Evolutionary conservation across 352 stramenopile genomes (phyloP).

Genomic region (Globisporangium echinulatum): DNA sequence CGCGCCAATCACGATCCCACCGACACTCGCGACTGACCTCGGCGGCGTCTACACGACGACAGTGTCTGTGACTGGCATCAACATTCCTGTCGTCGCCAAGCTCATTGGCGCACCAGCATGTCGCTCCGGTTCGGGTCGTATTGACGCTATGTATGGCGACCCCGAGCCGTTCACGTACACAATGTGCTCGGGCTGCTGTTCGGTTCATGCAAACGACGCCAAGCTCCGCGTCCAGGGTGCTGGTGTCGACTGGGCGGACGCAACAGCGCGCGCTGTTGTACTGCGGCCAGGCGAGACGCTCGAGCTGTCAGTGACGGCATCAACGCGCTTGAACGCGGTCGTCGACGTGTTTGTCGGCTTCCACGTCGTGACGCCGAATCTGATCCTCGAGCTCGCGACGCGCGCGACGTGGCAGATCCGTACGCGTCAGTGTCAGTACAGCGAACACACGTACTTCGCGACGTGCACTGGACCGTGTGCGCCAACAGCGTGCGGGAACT

Average conservation of each 20-base stretch:
- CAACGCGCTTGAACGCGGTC: constrained; percentile 50
- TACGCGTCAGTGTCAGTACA: constrained; percentile 52
- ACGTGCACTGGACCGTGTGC: constrained; percentile 42
- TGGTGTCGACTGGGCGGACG: constrained; percentile 25
- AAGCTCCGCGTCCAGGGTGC: constrained; percentile 34
- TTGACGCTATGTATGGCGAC: constrained; percentile 47
- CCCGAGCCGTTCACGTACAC: constrained; percentile 40
- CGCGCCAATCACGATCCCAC: constrained; percentile 10
- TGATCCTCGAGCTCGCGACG: constrained; percentile 48
- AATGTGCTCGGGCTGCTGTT: constrained; percentile 63
- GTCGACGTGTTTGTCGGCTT: constrained; percentile 65
- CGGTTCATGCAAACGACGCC: constrained; percentile 42
- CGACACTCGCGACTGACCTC: constrained; percentile 27
- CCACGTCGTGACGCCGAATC: constrained; percentile 64
- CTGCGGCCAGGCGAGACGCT: constrained; percentile 38
- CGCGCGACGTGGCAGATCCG: constrained; percentile 51
- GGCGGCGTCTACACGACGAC: constrained; percentile 28
- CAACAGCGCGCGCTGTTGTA: constrained; percentile 30
- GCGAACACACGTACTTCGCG: constrained; percentile 35
- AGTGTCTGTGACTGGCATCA: constrained; percentile 38
- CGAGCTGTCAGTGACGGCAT: constrained; percentile 39
- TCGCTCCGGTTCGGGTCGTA: constrained; percentile 39
- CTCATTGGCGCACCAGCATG: constrained; percentile 61
- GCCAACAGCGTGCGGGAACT: constrained; percentile 33
- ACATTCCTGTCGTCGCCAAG: constrained; percentile 58